phyloP scores from a whole-genome alignment of 495 filamentous ascomycete species.

The Penicillium pancosmium region DNA sequence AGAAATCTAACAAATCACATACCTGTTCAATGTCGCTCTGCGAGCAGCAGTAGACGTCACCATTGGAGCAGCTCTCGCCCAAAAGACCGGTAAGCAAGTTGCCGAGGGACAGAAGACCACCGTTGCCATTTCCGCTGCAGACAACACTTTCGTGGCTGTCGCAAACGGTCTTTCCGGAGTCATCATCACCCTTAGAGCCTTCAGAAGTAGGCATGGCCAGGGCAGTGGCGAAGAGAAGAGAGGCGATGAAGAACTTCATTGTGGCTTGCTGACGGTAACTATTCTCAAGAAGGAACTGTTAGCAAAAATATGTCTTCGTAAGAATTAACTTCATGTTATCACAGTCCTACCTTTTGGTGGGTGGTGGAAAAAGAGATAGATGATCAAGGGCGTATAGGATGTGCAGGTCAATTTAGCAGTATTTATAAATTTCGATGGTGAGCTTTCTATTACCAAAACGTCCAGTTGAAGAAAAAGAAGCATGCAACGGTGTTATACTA shows the following conservation, averaged over 20 bases:
- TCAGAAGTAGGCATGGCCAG: constrained; percentile 6
- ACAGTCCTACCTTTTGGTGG: not conserved
- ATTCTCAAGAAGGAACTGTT: not conserved
- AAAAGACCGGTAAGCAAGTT: constrained; percentile 11
- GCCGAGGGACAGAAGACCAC: constrained; percentile 12
- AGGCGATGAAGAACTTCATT: constrained; percentile 12
- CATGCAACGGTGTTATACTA: not conserved
- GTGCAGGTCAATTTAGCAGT: not conserved
- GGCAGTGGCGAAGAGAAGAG: constrained; percentile 5
- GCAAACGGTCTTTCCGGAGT: constrained; percentile 2
- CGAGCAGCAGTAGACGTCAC: constrained; percentile 16
- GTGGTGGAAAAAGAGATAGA: not conserved
- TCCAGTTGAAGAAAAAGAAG: not conserved
- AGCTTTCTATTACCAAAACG: not conserved
- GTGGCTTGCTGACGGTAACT: not conserved
- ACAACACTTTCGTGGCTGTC: constrained; percentile 12
- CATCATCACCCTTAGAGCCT: not conserved
- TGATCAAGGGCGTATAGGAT: not conserved
- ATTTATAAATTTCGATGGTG: not conserved
- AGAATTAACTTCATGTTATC: not conserved
- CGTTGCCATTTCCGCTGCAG: constrained; percentile 6
- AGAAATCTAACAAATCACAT: not conserved
- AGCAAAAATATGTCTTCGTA: not conserved
- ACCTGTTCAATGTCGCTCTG: constrained; percentile 14
- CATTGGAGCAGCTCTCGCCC: constrained; percentile 14